These are phyloP conservation scores for Kalmusia sp. DNA, from an alignment of 2,329 filamentous ascomycete genomes.

Conservation along the genomic window DNA sequence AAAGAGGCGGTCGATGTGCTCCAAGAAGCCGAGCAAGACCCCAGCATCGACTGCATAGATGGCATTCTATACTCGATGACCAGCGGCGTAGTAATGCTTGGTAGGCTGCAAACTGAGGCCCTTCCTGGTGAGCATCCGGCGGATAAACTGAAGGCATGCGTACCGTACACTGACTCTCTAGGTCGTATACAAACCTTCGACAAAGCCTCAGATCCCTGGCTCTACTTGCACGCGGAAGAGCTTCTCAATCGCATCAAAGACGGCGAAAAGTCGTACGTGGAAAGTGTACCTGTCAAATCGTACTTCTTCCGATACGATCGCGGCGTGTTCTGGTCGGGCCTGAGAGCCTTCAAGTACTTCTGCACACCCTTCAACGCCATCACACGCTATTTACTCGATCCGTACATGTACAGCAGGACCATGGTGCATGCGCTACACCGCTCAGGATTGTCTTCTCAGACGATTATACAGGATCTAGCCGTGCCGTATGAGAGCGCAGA, in stretches of 20 bases:
- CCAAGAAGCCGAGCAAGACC: conserved; percentile 51
- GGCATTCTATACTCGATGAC: conserved; percentile 68
- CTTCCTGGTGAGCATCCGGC: conserved; percentile 34
- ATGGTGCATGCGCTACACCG: conserved; percentile 70
- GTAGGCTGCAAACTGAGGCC: conserved; percentile 60
- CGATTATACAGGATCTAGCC: conserved; percentile 69
- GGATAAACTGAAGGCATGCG: background rate
- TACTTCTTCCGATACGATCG: conserved; percentile 70
- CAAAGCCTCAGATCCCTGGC: conserved; percentile 72
- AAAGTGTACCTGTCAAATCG: conserved; percentile 56
- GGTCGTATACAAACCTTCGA: conserved; percentile 56
- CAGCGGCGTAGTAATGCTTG: conserved; percentile 67
- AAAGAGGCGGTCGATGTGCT: conserved; percentile 59
- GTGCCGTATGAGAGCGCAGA: conserved; percentile 61
- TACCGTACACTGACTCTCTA: background rate
- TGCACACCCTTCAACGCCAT: conserved; percentile 65
- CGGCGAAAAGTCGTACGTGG: conserved; percentile 29
- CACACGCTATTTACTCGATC: conserved; percentile 65
- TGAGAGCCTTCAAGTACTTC: conserved; percentile 68
- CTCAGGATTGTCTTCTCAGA: conserved; percentile 61
- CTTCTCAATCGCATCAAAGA: conserved; percentile 23
- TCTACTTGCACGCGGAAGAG: conserved; percentile 70
- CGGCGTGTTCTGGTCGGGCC: conserved; percentile 70
- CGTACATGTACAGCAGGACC: conserved; percentile 66
- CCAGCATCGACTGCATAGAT: conserved; percentile 70